These are phyloP conservation scores for Artemisia argyi DNA, from an alignment of 129 eudicot genomes.

Conservation along the genomic window DNA sequence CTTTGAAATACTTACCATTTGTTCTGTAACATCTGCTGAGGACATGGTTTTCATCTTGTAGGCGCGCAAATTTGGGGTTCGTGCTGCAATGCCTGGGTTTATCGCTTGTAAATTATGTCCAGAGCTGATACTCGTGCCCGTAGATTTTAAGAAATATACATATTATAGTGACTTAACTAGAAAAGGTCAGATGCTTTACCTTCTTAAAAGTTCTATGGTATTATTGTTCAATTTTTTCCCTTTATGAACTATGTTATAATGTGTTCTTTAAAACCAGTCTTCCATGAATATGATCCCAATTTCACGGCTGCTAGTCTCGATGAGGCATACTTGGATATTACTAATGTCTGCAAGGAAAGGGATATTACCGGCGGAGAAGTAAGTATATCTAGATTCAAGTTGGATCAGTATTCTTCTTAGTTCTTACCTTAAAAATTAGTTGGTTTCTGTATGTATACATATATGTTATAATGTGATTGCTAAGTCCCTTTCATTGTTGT, in stretches of 20 bases:
- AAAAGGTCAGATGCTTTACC: conserved; percentile 53
- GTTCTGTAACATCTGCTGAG: conserved; percentile 10
- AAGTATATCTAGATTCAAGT: conserved; percentile 27
- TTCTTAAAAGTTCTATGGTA: not conserved
- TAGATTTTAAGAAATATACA: conserved; percentile 84
- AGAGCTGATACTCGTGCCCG: conserved; percentile 81
- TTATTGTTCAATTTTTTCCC: not conserved
- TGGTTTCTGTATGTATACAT: not conserved
- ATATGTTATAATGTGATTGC: conserved; percentile 4
- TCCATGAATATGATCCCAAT: conserved; percentile 77
- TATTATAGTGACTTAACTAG: conserved; percentile 89
- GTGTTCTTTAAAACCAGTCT: conserved; percentile 43
- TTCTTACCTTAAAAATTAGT: no score
- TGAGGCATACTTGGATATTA: conserved; percentile 96
- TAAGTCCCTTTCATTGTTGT: conserved; percentile 4
- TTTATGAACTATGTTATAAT: not conserved
- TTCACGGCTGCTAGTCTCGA: conserved; percentile 92
- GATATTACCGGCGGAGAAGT: conserved; percentile 70
- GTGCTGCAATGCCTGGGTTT: conserved; percentile 99
- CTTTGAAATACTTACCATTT: not conserved
- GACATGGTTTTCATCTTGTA: conserved; percentile 32
- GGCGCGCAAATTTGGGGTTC: conserved; percentile 97
- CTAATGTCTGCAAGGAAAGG: conserved; percentile 72
- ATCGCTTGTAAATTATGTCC: conserved; percentile 97
- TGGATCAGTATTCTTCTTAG: no score